Evolutionary conservation across 177 flowering plant genomes (phyloP), one percentile per base, ranked within the genome.

Genomic region (Telopea speciosissima): DNA sequence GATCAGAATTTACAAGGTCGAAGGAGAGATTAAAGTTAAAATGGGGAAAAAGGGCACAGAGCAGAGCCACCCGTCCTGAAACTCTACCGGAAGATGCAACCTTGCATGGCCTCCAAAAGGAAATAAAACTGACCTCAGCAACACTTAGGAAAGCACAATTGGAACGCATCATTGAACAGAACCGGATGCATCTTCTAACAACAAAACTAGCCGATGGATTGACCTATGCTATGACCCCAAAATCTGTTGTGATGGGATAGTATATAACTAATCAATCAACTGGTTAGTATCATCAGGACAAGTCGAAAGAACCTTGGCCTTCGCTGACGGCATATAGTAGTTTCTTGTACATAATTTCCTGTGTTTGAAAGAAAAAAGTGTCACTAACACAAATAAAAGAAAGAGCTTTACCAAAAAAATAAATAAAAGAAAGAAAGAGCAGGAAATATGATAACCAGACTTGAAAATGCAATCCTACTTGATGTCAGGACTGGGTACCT

Each of bases 241-340:
- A 28, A 52, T 11, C 36, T 24, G 66, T 74, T 58, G 72, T 31
- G 31, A 56, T 28, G 40, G 40, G 40, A 66, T 54, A 64, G 71
- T 75, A 73, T 77, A 77, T 66, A 42, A 42, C 49, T 13, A 71
- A 79, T 54, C 40, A 73, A 11, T 33, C 60, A 17, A 54, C 52
- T 67, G 33, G 81, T 73, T 77, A 76, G 76, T 60, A 24, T 60
- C 63, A 24, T 89, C 85, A 92, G 66, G 99, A 95, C 75, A 96
- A 78, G 84, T 96, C 98, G 69, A 96, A 96, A 22, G 99, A 93
- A 77, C 99, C 99, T 75, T 93, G 98, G 62, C 99, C 99, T 80
- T 96, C 99, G 42, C 67, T 88, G 75, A 93, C 90, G 31, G 99
- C 99, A 78, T 89, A 96, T 1, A 96, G 82, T 31, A 93, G 84